These are phyloP conservation scores for Ganoderma boninense DNA, from an alignment of 1,284 basidiomycete genomes.

Conservation along the genomic window DNA sequence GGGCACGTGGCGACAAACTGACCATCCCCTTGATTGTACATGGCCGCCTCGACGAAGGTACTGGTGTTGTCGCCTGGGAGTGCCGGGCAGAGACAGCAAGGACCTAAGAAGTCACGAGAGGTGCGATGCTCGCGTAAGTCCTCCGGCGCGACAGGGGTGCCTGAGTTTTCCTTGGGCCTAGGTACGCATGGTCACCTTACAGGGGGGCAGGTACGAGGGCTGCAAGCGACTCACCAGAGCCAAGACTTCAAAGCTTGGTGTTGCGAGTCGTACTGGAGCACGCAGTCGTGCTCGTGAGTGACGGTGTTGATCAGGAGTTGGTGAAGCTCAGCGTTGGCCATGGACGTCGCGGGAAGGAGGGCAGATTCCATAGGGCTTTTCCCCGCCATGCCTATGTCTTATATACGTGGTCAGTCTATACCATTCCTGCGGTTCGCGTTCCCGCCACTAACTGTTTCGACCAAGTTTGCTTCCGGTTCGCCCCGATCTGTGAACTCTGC, in stretches of 20 bases:
- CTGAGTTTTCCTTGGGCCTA: not conserved
- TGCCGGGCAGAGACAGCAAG: not conserved
- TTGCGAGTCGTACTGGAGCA: not conserved
- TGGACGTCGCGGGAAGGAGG: not conserved
- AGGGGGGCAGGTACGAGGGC: not conserved
- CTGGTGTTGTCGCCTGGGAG: not conserved
- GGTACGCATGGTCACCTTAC: not conserved
- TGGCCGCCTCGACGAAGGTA: not conserved
- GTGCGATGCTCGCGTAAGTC: not conserved
- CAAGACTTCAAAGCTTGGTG: not conserved
- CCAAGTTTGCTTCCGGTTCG: not conserved
- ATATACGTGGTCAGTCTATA: not conserved
- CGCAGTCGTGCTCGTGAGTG: not conserved
- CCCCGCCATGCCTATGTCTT: not conserved
- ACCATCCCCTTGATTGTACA: not conserved
- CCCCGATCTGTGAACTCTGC: not conserved
- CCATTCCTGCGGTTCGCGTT: not conserved
- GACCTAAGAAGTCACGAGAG: not conserved
- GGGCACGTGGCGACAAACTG: not conserved
- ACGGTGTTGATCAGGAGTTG: not conserved
- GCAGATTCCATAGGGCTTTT: not conserved
- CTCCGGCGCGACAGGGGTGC: not conserved
- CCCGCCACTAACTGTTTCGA: not conserved
- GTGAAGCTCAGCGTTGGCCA: not conserved
- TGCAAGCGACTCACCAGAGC: not conserved